Evolutionary conservation across 1,284 basidiomycete species (phyloP), one percentile per base, ranked within the genome.

Genomic region (Heliocybe sulcata): DNA sequence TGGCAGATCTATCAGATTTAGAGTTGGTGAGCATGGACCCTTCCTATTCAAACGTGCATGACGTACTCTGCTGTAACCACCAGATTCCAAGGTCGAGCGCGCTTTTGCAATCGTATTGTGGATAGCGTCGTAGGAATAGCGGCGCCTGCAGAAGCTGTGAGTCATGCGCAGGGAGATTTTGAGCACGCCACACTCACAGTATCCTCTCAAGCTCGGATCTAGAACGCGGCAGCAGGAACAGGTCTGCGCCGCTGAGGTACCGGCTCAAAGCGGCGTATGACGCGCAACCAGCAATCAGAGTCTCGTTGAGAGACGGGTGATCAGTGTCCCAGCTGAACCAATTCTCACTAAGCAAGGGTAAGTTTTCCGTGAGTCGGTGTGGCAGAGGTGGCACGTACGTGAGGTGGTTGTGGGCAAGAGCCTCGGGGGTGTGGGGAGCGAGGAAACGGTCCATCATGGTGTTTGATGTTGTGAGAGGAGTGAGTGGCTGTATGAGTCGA

Each of bases 71-170:
- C 83, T 82, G 63, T 90, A 90, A 35, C 87, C 87, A 27, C 87
- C 87, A 2, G 77, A 73, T 59, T 83, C 76, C 10, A 90, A 71
- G 22, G 81, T 71, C 26, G 78, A 78, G 45, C 85, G 81, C 58
- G 84, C 83, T 56, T 77, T 76, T 8, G 88, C 75, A 63, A 91
- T 88, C 3, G 80, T 80, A 65, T 90, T 90, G 67, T 91, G 89
- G 56, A 91, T 87, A 9, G 82, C 80, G 59, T 90, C 88, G 62
- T 86, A 82, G 0, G 84, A 79, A 64, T 90, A 90, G 63, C 88
- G 75, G 57, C 80, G 75, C 58, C 86, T 89, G 65, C 27, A 52
- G 29, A 51, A 49, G 20, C 10, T n/a, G 52, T 38, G 8, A 29
- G 27, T 49, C 47, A 49, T 25, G 25, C 16, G 52, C 22, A 6